Evolutionary conservation across 2,329 filamentous ascomycete species (phyloP), one percentile per base, ranked within the genome.

Genomic region (Cordyceps fumosorosea): DNA sequence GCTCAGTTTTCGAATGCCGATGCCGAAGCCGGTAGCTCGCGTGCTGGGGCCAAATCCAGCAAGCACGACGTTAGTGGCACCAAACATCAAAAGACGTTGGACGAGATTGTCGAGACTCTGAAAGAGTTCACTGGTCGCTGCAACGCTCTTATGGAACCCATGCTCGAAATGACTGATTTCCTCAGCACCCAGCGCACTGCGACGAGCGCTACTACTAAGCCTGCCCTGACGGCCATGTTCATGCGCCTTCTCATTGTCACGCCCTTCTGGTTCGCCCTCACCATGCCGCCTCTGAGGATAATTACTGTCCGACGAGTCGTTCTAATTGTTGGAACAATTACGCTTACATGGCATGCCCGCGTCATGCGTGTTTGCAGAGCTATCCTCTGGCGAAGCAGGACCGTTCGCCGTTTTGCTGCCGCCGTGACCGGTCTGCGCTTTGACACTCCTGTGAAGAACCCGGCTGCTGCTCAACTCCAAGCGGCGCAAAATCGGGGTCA

Each of bases 21-120:
- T 44, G 55, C 66, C 20, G 58, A 67, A 44, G 71, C 73, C 37
- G 68, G 47, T 66, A 73, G 59, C 45, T 55, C 51, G 14, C 40
- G 22, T 14, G 51, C 53, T 4, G 24, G 22, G 24, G 11, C 7
- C 53, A 29, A 54, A 62, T 10, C n/a, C 76, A 44, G 75, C 22
- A 72, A 75, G 42, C 82, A 80, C 10, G 90, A 91, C 68, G 72
- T 76, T 18, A 84, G 82, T 7, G 86, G 83, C 64, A 88, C 87
- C 48, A 87, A 89, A 64, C 90, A 95, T 69, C 91, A 96, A 70
- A 97, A 97, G 79, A 97, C 92, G 56, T 77, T 99, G 58, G 95
- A 99, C 73, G 95, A 99, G 77, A 99, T 99, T 64, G 90, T 99
- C 62, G 93, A 98, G 68, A 96, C 91, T 0, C 78, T 99, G 51